Percentiles rank a stretch among this genome's conserved stretches.
Conservation (phyloP, 176 grass and related monocot species). For the Zizania latifolia region DNA sequence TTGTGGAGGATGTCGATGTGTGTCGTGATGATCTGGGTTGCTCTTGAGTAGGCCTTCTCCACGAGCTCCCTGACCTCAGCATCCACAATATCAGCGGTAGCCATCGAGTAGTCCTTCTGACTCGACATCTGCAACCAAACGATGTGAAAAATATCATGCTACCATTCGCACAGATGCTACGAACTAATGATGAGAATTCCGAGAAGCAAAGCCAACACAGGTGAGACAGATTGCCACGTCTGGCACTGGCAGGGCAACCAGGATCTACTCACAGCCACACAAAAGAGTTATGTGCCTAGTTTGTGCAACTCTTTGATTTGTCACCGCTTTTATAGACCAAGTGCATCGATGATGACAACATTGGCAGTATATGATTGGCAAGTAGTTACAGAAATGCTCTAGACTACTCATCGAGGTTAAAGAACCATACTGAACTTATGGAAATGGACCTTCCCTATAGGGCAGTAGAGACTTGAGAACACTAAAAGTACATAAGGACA, state of each 20-base stretch:
- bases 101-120: constrained; percentile 98
- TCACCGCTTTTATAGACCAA: neutral
- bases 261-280: constrained; percentile 3
- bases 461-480: neutral
- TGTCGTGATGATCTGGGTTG: constrained; percentile 60
- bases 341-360: neutral
- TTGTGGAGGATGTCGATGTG: constrained; percentile 91
- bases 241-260: neutral
- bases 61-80: constrained; percentile 90
- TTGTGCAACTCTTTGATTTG: neutral
- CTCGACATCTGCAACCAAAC: constrained; percentile 60
- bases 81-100: constrained; percentile 81
- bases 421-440: neutral
- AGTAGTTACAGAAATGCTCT: neutral
- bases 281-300: neutral
- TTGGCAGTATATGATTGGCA: neutral
- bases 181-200: neutral
- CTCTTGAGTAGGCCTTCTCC: constrained; percentile 67
- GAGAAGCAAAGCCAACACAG: neutral
- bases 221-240: neutral
- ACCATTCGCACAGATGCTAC: neutral
- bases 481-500: neutral
- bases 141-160: neutral
- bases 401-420: neutral
- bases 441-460: neutral